A percentile compares a stretch with the other conserved stretches of the same genome.
Conservation (phyloP, 805 yeast genomes). For the Scheffersomyces ergatensis region DNA sequence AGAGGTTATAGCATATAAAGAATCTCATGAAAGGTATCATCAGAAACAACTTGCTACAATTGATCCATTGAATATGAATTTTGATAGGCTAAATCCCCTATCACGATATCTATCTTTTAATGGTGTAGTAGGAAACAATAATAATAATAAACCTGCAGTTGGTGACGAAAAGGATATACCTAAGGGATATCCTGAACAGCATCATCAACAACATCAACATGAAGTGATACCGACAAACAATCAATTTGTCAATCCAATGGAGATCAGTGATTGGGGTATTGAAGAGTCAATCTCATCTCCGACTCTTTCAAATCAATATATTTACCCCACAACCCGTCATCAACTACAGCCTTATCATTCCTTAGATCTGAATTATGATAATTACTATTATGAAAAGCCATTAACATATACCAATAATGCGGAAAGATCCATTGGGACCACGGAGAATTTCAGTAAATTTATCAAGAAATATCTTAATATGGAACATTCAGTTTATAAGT, state of each 20-base stretch:
- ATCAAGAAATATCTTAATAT: constrained; percentile 26
- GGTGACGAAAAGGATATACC: background rate
- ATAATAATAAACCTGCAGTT: background rate
- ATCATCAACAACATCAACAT: background rate
- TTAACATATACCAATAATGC: background rate
- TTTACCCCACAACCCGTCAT: background rate
- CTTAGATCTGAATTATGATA: background rate
- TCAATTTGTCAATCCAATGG: constrained; percentile 1
- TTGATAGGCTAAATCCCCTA: constrained; percentile 23
- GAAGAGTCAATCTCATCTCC: constrained; percentile 17
- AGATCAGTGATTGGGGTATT: constrained; percentile 37
- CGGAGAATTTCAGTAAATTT: constrained; percentile 19
- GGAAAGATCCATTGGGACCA: constrained; percentile 6
- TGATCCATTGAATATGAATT: no score
- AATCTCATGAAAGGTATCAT: no score
- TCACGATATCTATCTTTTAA: constrained; percentile 16
- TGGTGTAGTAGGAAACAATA: constrained; percentile 1
- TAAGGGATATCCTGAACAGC: background rate
- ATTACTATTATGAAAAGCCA: constrained; percentile 1
- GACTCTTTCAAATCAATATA: background rate
- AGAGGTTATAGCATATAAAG: no score
- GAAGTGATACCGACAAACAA: background rate
- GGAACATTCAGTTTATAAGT: constrained; percentile 13
- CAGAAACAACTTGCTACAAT: no score
- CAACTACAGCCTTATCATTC: background rate